Base-by-base conservation (phyloP, 2,329 filamentous ascomycete species). In the Thyridium curvatum region DNA sequence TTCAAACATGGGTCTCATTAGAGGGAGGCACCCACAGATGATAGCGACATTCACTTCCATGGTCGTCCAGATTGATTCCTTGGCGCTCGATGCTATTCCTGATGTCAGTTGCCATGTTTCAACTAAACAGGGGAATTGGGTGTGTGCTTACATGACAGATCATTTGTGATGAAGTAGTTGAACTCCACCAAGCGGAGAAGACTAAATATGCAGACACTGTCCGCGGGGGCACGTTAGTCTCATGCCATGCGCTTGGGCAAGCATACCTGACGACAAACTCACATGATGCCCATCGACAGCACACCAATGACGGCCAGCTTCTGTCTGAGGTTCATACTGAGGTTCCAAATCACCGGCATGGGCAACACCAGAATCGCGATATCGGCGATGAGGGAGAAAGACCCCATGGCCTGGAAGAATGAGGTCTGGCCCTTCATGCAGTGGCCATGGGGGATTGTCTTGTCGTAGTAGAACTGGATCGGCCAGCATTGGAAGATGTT, bases 401-500 rank as follows among this genome's bases (percentile, higher is more conserved):
- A 34, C 8, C 32, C 32, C 32, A 34, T 34, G 12, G 17, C 32
- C 32, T 18, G 32, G 32, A 34, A 34, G 32, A 34, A 34, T 14
- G 32, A 15, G 4, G 18, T 28, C 34, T 36, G 34, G 7, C 21
- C 21, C 15, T 12, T n/a, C 28, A 38, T 32, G 36, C 36, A 31
- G 29, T 38, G 30, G 5, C 30, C 28, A 13, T 8, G 12, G 6
- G 6, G 6, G n/a, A 38, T 18, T 6, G 36, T 16, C 30, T 32
- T 38, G 28, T 31, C 30, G 28, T 32, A 40, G 38, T 40, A 40
- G 17, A 29, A 40, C 21, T 30, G 17, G 14, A 40, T 32, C 4
- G 38, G 38, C 32, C 32, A 35, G 33, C 38, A 40, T 18, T 40
- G 38, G 28, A 40, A 40, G n/a, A 32, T 40, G 18, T 36, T 36